phyloP scores from a whole-genome alignment of 352 stramenopile genomes.

The Phytophthora idaei region DNA sequence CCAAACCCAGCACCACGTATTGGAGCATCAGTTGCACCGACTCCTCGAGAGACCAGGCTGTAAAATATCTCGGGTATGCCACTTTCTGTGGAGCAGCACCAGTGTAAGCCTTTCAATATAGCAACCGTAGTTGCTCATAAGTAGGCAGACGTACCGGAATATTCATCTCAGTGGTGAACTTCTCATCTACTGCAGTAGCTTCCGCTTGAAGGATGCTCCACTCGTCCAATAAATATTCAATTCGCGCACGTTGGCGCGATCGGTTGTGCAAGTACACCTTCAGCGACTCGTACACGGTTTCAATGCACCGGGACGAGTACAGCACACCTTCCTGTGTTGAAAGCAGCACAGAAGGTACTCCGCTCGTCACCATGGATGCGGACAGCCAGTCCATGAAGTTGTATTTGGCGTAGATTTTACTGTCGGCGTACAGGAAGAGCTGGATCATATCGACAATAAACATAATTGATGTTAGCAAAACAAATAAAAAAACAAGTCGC shows the following conservation, averaged over 20 bases:
- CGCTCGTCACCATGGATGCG: conserved; percentile 81
- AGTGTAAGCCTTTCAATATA: conserved; percentile 5
- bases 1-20: conserved; percentile 75
- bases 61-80: conserved; percentile 81
- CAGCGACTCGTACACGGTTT: conserved; percentile 86
- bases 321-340: conserved; percentile 86
- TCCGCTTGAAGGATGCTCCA: conserved; percentile 81
- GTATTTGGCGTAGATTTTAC: conserved; percentile 85
- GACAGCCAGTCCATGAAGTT: conserved; percentile 89
- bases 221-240: conserved; percentile 84
- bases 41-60: conserved; percentile 81
- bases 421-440: conserved; percentile 86
- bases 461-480: conserved; percentile 3
- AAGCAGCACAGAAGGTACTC: conserved; percentile 79
- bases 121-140: neutral
- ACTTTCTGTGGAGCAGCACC: conserved; percentile 51
- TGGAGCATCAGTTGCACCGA: conserved; percentile 78
- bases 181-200: conserved; percentile 73
- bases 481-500: neutral
- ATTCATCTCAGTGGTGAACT: conserved; percentile 83
- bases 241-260: conserved; percentile 76
- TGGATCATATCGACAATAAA: conserved; percentile 26
- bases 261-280: conserved; percentile 84
- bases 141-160: conserved; percentile 58
- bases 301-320: conserved; percentile 75